A percentile compares a stretch with the other conserved stretches of the same genome.
Evolutionary conservation across 2,329 filamentous ascomycete genomes (phyloP).

Genomic region (Cyclaneusma minus): DNA sequence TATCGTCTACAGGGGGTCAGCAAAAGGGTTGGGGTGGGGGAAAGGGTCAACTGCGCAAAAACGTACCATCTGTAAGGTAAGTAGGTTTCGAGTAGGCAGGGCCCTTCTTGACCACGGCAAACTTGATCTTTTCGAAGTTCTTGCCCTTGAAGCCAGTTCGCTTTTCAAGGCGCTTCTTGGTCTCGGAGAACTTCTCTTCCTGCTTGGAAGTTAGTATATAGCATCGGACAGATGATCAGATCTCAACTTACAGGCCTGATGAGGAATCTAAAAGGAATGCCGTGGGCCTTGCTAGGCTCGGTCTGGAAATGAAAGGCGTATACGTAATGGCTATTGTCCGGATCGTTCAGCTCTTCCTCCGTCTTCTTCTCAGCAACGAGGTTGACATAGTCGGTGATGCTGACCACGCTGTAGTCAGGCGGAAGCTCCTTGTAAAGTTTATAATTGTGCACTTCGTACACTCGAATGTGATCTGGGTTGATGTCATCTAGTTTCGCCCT

Average conservation of each 20-base stretch:
- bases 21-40: slow-evolving; percentile 1
- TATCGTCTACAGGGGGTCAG: slow-evolving; percentile 31
- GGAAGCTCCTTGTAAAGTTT: slow-evolving; percentile 71
- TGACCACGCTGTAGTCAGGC: slow-evolving; percentile 56
- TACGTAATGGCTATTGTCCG: slow-evolving; percentile 43
- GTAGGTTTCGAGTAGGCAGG: slow-evolving; percentile 60
- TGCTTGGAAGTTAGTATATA: slow-evolving; percentile 19
- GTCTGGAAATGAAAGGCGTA: slow-evolving; percentile 86
- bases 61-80: slow-evolving; percentile 77
- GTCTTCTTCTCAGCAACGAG: slow-evolving; percentile 73
- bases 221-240: not conserved
- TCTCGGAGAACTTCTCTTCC: slow-evolving; percentile 78
- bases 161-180: slow-evolving; percentile 86
- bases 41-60: too few species aligned
- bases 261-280: slow-evolving; percentile 82
- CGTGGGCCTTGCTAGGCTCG: slow-evolving; percentile 70
- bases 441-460: slow-evolving; percentile 71
- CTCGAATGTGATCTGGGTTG: slow-evolving; percentile 49
- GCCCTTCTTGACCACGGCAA: slow-evolving; percentile 59
- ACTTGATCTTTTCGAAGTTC: slow-evolving; percentile 96
- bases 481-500: slow-evolving; percentile 72
- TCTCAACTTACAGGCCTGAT: slow-evolving; percentile 52
- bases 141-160: slow-evolving; percentile 93
- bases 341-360: slow-evolving; percentile 53
- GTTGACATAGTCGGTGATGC: slow-evolving; percentile 72